Conservation (phyloP, 169 alveolate species). For the Theileria annulata region DNA sequence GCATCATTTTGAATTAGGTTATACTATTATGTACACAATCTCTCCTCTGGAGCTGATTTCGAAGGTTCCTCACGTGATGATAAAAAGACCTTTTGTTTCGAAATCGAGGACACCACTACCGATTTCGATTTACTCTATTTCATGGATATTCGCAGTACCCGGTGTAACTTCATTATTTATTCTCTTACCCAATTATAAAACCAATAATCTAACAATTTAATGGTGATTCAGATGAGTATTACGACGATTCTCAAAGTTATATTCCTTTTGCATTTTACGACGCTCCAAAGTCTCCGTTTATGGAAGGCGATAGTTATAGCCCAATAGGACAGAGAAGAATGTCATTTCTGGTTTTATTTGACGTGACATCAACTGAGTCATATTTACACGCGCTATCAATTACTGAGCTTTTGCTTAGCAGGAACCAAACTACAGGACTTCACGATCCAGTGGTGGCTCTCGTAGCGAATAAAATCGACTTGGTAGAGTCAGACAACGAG, state of each 20-base stretch:
- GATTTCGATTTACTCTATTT: conserved; percentile 35
- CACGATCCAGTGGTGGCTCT: conserved; percentile 58
- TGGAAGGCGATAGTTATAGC: conserved; percentile 23
- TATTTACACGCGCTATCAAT: conserved; percentile 38
- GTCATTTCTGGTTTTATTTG: conserved; percentile 63
- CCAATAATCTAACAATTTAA: background rate
- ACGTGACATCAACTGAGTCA: conserved; percentile 44
- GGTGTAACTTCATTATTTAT: conserved; percentile 18
- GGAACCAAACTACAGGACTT: conserved; percentile 18
- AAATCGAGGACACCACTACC: conserved; percentile 65
- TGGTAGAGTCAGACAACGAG: conserved; percentile 30
- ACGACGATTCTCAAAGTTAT: conserved; percentile 43
- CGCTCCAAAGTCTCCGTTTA: conserved; percentile 45
- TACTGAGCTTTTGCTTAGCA: conserved; percentile 26
- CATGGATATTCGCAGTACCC: conserved; percentile 41
- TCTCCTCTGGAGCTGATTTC: conserved; percentile 43
- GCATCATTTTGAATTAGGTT: conserved; percentile 2
- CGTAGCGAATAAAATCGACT: conserved; percentile 62
- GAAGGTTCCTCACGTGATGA: conserved; percentile 41
- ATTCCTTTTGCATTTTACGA: conserved; percentile 56
- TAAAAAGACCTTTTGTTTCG: conserved; percentile 61
- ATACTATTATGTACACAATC: conserved; percentile 56
- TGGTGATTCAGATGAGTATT: conserved; percentile 19
- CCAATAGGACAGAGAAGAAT: conserved; percentile 60
- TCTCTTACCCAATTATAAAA: background rate